phyloP scores from a whole-genome alignment of 495 filamentous ascomycete species.

The Opeltia flavorubescens region DNA sequence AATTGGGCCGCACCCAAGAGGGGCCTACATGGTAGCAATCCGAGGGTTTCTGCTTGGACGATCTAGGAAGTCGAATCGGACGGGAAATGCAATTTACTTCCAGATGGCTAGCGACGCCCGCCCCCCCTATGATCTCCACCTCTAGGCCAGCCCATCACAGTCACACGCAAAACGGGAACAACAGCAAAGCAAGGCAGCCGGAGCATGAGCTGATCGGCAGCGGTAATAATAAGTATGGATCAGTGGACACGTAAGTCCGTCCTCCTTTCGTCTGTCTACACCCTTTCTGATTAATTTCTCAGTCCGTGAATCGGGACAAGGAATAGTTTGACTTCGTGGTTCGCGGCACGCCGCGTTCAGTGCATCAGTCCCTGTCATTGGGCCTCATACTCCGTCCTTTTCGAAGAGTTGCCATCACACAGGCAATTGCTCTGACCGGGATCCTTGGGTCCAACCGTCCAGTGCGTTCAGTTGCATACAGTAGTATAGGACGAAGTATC shows the following conservation, averaged over 20 bases:
- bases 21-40: not conserved
- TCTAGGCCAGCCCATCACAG: not conserved
- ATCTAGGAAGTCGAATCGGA: not conserved
- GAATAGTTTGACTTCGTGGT: not conserved
- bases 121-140: not conserved
- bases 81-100: not conserved
- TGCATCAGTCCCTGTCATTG: slow-evolving; percentile 12
- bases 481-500: too few relatives aligned
- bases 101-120: not conserved
- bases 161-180: slow-evolving; percentile 1
- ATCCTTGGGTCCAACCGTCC: not conserved
- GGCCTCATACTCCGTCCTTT: slow-evolving; percentile 15
- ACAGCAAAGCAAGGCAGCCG: too few relatives aligned
- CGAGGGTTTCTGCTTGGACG: not conserved
- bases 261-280: too few relatives aligned
- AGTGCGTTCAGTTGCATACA: not conserved
- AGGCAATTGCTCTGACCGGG: not conserved
- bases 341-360: slow-evolving; percentile 13
- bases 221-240: too few relatives aligned
- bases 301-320: too few relatives aligned
- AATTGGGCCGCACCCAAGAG: too few relatives aligned
- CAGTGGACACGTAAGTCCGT: too few relatives aligned
- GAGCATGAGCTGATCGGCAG: too few relatives aligned
- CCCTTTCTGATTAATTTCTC: too few relatives aligned
- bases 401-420: too few relatives aligned